Base-by-base conservation (phyloP, 2,329 filamentous ascomycete genomes). In the Coniochaeta hoffmannii region DNA sequence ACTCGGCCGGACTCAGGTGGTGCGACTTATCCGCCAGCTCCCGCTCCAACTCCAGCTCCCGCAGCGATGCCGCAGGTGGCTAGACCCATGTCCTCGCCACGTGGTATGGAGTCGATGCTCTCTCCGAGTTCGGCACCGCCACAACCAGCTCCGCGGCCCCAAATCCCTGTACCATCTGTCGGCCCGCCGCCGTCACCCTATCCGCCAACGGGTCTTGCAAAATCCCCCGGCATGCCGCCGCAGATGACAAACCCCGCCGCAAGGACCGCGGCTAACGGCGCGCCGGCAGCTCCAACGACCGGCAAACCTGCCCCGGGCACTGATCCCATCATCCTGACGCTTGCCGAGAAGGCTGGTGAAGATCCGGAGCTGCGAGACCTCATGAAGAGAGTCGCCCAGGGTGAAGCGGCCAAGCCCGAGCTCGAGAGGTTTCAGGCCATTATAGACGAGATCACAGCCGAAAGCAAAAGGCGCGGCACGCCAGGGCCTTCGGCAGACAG, bases 321-420 rank as follows among this genome's bases (percentile, higher is more conserved):
- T 24, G 89, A 93, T 64, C 89, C 89, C 0, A 90, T 94, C 44
- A 93, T 94, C 55, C 86, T 90, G 53, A 84, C 88, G 60, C 73
- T 94, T 26, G 89, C 89, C 0, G 86, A 89, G 63, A 83, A 83
- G 60, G 89, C 89, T 7, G 88, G 87, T 0, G 83, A 82, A 26
- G 87, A 94, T 65, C 79, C 84, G 0, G 79, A 87, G 55, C 74
- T 94, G 10, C 86, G 90, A 56, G 84, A 87, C 34, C 75, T 94
- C 0, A 94, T 94, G 89, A 90, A 90, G 67, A 83, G 89, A 54
- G 89, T 94, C 0, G 89, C 89, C 0, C 84, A 86, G 28, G 89
- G 89, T 1, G 80, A 86, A 61, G 89, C 89, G 0, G 83, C 81
- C 12, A 80, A 83, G 35, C 80, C 84, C 14, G 88, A 94, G 66